A percentile compares a stretch with the other conserved stretches of the same genome.
phyloP scores from a whole-genome alignment of 805 yeast genomes.

The Lipomyces orientalis region DNA sequence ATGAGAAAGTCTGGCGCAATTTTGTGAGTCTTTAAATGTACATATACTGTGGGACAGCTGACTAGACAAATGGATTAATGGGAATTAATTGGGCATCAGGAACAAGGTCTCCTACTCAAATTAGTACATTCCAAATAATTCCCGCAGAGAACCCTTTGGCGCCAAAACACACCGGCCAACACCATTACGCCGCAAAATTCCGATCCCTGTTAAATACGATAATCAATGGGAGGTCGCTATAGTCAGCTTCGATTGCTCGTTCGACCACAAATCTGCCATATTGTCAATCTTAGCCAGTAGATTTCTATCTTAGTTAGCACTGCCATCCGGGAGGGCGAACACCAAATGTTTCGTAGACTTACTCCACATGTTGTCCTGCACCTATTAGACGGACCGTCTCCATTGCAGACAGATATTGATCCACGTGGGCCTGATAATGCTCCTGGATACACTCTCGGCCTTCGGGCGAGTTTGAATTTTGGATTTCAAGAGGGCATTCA shows the following conservation, averaged over 20 bases:
- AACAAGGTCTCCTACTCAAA: no score
- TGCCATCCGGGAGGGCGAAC: background rate
- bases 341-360: background rate
- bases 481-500: constrained; percentile 20
- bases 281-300: constrained; percentile 25
- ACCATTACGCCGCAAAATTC: background rate
- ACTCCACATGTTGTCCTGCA: constrained; percentile 21
- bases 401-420: constrained; percentile 27
- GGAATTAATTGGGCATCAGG: background rate
- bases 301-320: background rate
- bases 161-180: background rate
- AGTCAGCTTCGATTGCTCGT: constrained; percentile 7
- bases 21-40: background rate
- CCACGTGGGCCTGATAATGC: constrained; percentile 32
- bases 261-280: constrained; percentile 25
- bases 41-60: background rate
- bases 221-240: background rate
- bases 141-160: background rate
- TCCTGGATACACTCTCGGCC: constrained; percentile 27
- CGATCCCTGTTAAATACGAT: background rate
- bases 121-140: no score
- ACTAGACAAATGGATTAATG: background rate
- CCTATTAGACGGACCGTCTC: constrained; percentile 21
- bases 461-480: constrained; percentile 20
- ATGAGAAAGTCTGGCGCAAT: constrained; percentile 39